Percentiles rank a stretch among this genome's conserved stretches.
These are phyloP conservation scores for Metarhizium album DNA, from an alignment of 2,329 filamentous ascomycete genomes.

Conservation along the genomic window DNA sequence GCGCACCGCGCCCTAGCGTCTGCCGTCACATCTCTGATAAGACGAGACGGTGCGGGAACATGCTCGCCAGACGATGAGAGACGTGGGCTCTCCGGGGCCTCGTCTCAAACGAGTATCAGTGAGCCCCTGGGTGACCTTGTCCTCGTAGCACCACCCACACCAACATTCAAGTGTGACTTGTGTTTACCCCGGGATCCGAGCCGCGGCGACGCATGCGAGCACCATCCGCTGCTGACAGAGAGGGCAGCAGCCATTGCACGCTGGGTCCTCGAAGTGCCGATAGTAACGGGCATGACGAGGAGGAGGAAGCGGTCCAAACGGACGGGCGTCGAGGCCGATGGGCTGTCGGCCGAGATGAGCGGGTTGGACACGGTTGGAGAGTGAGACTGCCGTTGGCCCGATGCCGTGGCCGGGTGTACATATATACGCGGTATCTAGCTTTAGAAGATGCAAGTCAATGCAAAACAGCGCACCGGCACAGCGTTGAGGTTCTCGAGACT, in stretches of 20 bases:
- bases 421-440: neutral
- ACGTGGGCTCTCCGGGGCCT: neutral
- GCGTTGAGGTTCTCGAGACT: neutral
- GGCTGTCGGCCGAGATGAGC: neutral
- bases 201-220: slow-evolving; percentile 49
- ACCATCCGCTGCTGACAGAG: slow-evolving; percentile 60
- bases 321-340: neutral
- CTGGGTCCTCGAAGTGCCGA: slow-evolving; percentile 56
- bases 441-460: neutral
- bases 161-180: neutral
- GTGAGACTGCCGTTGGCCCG: neutral
- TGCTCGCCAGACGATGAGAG: neutral
- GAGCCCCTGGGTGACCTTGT: neutral
- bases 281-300: slow-evolving; percentile 22
- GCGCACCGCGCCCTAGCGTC: neutral
- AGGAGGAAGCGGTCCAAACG: slow-evolving; percentile 27
- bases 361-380: neutral
- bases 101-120: neutral
- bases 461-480: neutral
- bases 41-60: neutral
- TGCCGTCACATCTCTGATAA: neutral
- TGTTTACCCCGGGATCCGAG: slow-evolving; percentile 39
- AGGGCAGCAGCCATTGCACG: slow-evolving; percentile 56
- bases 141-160: neutral
- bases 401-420: neutral